These are phyloP conservation scores for Trichoderma aggressivum DNA, from an alignment of 2,329 filamentous ascomycete genomes.

Conservation along the genomic window DNA sequence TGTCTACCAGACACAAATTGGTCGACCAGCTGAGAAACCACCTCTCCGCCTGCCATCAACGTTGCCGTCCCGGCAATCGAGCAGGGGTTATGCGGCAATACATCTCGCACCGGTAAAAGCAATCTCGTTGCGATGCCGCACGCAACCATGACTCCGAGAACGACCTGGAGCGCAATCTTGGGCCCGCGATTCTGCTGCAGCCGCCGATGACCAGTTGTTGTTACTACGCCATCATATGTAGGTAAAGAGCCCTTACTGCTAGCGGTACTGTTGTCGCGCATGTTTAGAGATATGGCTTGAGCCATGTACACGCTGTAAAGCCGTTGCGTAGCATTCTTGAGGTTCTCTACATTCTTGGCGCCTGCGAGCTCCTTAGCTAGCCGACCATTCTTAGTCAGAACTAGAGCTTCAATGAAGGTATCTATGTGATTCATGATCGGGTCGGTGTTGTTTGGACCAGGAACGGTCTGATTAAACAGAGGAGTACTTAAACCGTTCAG, in stretches of 20 bases:
- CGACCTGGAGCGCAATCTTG: constrained; percentile 6
- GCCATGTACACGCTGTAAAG: constrained; percentile 4
- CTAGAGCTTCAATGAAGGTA: not conserved
- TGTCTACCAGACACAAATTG: not conserved
- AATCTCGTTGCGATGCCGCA: constrained; percentile 2
- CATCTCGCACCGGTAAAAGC: not conserved
- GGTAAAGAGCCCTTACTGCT: not conserved
- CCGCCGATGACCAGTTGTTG: not conserved
- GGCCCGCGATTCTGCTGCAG: constrained; percentile 2
- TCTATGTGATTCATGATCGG: not conserved
- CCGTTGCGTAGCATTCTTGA: not conserved
- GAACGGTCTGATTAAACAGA: not conserved
- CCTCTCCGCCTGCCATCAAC: not conserved
- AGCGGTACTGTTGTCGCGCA: not conserved
- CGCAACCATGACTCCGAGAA: not conserved
- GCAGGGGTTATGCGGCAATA: constrained; percentile 4
- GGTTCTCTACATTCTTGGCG: not conserved
- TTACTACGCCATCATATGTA: not conserved
- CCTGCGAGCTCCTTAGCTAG: not conserved
- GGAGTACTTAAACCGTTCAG: not conserved
- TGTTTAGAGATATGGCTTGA: constrained; percentile 11
- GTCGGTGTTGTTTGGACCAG: not conserved
- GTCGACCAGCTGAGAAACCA: not conserved
- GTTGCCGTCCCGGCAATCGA: constrained; percentile 5
- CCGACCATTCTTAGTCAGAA: not conserved